Base-by-base conservation (phyloP, 192 early-diverging fungal genomes). In the Coemansia sp. region DNA sequence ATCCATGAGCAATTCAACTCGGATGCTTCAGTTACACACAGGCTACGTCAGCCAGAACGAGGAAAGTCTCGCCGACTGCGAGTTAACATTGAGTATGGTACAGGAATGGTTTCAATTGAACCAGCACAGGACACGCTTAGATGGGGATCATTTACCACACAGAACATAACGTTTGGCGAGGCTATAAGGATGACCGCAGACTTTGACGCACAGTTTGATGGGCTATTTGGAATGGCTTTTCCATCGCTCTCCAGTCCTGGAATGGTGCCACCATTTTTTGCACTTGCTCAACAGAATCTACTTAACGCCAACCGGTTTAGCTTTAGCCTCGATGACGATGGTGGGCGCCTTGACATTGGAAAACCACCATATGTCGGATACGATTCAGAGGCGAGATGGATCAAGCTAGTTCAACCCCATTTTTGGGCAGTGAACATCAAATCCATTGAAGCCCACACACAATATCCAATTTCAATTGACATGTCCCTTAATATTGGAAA, bases 271-370 rank as follows among this genome's bases (percentile, higher is more conserved):
- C 80, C 80, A 10, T 69, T 83, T 45, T 74, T 77, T 42, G 50
- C 71, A 0, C 67, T 83, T 32, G 75, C 75, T 3, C 62, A 47
- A 12, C 54, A 67, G 15, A 37, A 57, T 1, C 42, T 66, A 44
- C 65, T 83, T 0, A 83, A 83, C 19, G 65, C 68, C n/a, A 83
- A 83, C 59, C 80, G 71, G 53, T 83, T 83, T 47, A 83, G 75
- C 63, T 74, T 83, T 44, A 77, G 72, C 5, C 54, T 83, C 6
- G 64, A 61, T 21, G 75, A 74, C 11, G 53, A 47, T 3, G 75
- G 80, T 37, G 80, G 80, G 6, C 68, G 80, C 0, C 72, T 83
- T 6, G 80, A 77, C 54, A 26, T 83, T 13, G 80, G 80, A 47
- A 59, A 45, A 16, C 38, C 56, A 5, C 71, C 80, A 2, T 48